Evolutionary conservation across 108 stramenopile genomes (phyloP), one percentile per base, ranked within the genome.

Genomic region (Discostella stelligeroides): DNA sequence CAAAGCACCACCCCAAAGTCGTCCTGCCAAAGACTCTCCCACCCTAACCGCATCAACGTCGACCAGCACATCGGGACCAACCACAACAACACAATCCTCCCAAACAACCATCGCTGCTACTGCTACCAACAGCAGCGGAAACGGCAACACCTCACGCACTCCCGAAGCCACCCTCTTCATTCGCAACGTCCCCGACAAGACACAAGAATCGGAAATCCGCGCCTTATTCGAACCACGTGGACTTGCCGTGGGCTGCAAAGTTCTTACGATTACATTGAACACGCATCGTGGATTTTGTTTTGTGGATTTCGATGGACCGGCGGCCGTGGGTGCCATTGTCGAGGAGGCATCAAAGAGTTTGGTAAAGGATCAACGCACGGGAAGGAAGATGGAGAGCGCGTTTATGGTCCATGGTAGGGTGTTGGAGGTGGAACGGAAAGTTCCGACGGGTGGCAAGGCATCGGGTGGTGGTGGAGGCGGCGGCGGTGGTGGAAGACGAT

Each of bases 91-190:
- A 63, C 54, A 40, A 30, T 25, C 42, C 29, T 45, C 1, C 28
- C 72, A 56, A 38, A n/a, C 55, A 27, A n/a, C n/a, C n/a, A n/a
- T n/a, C 12, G 45, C 23, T 47, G 21, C 59, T 34, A 14, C 70
- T 49, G 34, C 50, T 39, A 25, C 71, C 50, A 67, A 57, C 76
- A 39, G 24, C n/a, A n/a, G n/a, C n/a, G n/a, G n/a, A n/a, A n/a
- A n/a, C n/a, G n/a, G n/a, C 59, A n/a, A 20, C 62, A 67, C 72
- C 48, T 40, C 68, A 54, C 80, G 92, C 34, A 88, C 88, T 55
- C 88, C 92, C 9, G 90, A 91, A 41, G 86, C 80, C 37, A 94
- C 92, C 7, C 68, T 94, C 72, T 89, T 94, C 63, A 88, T 94
- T 67, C 84, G 89, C 66, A 91, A 91, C 49, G 75, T 94, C 50